Evolutionary conservation across 768 basidiomycete genomes (phyloP).

Genomic region (Suillus americanus): DNA sequence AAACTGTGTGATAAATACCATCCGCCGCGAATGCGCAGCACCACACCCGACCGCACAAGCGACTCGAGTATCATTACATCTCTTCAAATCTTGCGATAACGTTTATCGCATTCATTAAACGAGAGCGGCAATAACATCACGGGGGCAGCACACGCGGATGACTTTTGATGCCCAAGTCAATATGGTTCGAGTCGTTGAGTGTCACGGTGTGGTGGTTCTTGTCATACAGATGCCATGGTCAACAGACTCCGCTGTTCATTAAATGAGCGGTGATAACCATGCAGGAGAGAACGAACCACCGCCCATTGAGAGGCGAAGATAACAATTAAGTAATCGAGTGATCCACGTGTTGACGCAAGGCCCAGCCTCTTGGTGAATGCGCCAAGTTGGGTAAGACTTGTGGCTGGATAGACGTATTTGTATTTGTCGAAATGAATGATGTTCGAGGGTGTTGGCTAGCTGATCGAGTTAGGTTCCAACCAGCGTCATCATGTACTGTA

Average conservation of each 20-base stretch:
- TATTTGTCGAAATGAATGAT: not conserved
- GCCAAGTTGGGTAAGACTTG: not conserved
- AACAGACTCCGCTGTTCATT: slow-evolving; percentile 4
- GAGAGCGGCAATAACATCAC: not conserved
- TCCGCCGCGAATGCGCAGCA: not conserved
- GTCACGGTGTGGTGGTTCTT: slow-evolving; percentile 23
- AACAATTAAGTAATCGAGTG: not conserved
- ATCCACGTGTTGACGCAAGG: slow-evolving; percentile 1
- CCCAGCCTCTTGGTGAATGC: not conserved
- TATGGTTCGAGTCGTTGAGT: slow-evolving; percentile 18
- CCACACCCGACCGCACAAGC: not conserved
- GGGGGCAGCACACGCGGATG: not conserved
- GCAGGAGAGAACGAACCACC: slow-evolving; percentile 2
- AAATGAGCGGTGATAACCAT: not conserved
- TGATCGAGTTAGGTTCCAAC: not conserved
- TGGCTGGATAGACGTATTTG: not conserved
- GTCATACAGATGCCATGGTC: slow-evolving; percentile 22
- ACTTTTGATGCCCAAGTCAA: slow-evolving; percentile 17
- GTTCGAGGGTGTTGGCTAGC: not conserved
- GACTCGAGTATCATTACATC: not conserved
- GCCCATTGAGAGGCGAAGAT: not conserved
- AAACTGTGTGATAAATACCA: not conserved
- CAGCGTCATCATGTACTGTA: not conserved
- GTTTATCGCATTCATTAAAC: not conserved
- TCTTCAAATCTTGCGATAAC: not conserved